Base-by-base conservation (phyloP, 139 green algal genomes). In the Chlorella sp. region DNA sequence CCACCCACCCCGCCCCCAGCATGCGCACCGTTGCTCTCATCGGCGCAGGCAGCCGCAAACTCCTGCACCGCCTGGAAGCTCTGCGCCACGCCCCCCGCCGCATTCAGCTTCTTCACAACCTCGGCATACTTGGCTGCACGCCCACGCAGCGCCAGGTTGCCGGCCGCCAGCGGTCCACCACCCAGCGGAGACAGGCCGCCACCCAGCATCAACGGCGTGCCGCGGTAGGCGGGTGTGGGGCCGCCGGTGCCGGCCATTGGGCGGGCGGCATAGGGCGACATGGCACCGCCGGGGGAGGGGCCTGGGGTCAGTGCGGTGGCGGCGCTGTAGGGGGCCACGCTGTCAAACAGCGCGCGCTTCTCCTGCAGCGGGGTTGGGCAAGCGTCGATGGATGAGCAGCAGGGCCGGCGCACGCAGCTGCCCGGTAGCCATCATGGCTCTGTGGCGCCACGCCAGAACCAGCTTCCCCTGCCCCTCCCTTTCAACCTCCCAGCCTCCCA, bases 271-370 rank as follows among this genome's bases (percentile, higher is more conserved):
- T 85, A 85, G 80, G 80, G 80, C n/a, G n/a, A n/a, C n/a, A n/a
- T n/a, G n/a, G n/a, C n/a, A n/a, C n/a, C 34, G 5, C 68, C 68
- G 4, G 80, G 80, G 47, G 51, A 79, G 30, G 80, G 80, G 51
- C 80, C 68, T 32, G 80, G 68, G 15, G 68, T 62, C 20, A 65
- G 68, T 2, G 51, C 68, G 3, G 65, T 38, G 55, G 38, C 64
- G 25, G 76, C 34, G 25, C 39, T 87, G 85, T 88, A 87, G 2
- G 93, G 93, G 21, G 91, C 91, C 16, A 95, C 89, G 12, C 89
- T 81, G 13, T 93, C 88, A 68, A 97, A 91, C 56, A 98, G 89
- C 39, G 90, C 82, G 7, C 85, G 86, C 88, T 96, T 97, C 85
- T 95, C 94, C n/a, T 84, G 80, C 16, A 32, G 60, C 60, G 30